A percentile compares a stretch with the other conserved stretches of the same genome.
These are phyloP conservation scores for Trypanosoma platydactyli DNA, from an alignment of 208 protist species.

Conservation along the genomic window DNA sequence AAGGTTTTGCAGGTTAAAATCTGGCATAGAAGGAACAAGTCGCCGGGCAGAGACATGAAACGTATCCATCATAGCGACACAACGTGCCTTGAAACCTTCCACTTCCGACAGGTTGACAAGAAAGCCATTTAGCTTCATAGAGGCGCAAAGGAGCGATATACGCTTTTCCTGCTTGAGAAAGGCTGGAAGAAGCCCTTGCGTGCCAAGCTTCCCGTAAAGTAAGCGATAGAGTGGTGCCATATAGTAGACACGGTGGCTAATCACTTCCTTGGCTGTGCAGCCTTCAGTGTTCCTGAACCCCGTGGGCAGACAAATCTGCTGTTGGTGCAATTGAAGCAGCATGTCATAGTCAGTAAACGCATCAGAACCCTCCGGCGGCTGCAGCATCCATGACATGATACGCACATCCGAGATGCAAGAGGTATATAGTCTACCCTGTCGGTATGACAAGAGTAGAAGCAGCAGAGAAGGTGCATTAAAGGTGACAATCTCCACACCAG, in stretches of 20 bases:
- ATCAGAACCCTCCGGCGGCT: slow-evolving; percentile 20
- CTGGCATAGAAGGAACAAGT: slow-evolving; percentile 48
- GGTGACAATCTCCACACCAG: slow-evolving; percentile 87
- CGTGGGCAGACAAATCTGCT: slow-evolving; percentile 23
- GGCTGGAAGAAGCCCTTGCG: slow-evolving; percentile 73
- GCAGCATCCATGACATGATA: slow-evolving; percentile 83
- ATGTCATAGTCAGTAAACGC: slow-evolving; percentile 31
- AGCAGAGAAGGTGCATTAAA: slow-evolving; percentile 79
- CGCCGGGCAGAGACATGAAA: slow-evolving; percentile 32
- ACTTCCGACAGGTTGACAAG: slow-evolving; percentile 63
- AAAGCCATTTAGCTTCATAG: slow-evolving; percentile 78
- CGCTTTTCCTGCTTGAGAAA: slow-evolving; percentile 89
- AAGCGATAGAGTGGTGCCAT: slow-evolving; percentile 73
- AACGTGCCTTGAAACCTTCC: slow-evolving; percentile 50
- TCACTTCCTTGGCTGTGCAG: slow-evolving; percentile 26
- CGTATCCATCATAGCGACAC: slow-evolving; percentile 49
- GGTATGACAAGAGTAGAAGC: slow-evolving; percentile 56
- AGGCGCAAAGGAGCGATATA: slow-evolving; percentile 64
- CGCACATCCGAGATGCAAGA: slow-evolving; percentile 82
- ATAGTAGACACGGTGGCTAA: slow-evolving; percentile 74
- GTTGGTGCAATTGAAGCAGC: slow-evolving; percentile 26
- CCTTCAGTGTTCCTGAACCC: slow-evolving; percentile 10
- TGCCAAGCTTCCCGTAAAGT: slow-evolving; percentile 78
- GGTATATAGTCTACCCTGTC: slow-evolving; percentile 47
- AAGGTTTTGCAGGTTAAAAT: slow-evolving; percentile 88